Base-by-base conservation (phyloP, 768 basidiomycete genomes). In the Tephrocybe sp. region DNA sequence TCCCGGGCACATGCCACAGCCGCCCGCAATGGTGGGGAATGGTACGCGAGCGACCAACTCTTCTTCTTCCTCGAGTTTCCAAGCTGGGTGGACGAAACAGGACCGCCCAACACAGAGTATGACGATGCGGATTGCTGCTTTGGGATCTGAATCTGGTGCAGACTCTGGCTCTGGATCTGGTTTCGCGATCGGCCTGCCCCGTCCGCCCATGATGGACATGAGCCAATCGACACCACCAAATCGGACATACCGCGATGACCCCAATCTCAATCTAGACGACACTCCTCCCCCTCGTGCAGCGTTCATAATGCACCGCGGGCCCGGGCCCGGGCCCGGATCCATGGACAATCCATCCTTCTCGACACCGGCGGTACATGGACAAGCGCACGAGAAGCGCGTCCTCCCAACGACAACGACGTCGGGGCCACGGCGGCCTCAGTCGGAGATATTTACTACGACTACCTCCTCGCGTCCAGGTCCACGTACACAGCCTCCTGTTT, bases 401-500 rank as follows among this genome's bases (percentile, higher is more conserved):
- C 45, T 59, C 26, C 54, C 56, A 5, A 48, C 31, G 9, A n/a
- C n/a, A n/a, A n/a, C n/a, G n/a, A n/a, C n/a, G n/a, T n/a, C n/a
- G 32, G 52, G 43, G 7, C 35, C 44, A 42, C 59, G 58, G 17
- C 62, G 57, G 20, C 61, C 69, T 16, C 65, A 69, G 36, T 57
- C 56, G 1, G 53, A 61, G 16, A 54, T 57, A 54, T 49, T 47
- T 17, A 32, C 48, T 5, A 26, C 51, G 5, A 52, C 47, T 20
- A 39, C 48, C 4, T 3, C 26, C 26, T 26, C 26, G 26, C 26
- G 26, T 26, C 26, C 3, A 7, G 4, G 7, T 3, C 41, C 43
- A 31, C 43, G 23, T 26, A 51, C 47, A 44, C 54, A 52, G 26
- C 55, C 40, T 22, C 20, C 4, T 26, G 26, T 7, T 26, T 26